phyloP scores from a whole-genome alignment of 495 filamentous ascomycete species.

The Penicillium diatomitis region DNA sequence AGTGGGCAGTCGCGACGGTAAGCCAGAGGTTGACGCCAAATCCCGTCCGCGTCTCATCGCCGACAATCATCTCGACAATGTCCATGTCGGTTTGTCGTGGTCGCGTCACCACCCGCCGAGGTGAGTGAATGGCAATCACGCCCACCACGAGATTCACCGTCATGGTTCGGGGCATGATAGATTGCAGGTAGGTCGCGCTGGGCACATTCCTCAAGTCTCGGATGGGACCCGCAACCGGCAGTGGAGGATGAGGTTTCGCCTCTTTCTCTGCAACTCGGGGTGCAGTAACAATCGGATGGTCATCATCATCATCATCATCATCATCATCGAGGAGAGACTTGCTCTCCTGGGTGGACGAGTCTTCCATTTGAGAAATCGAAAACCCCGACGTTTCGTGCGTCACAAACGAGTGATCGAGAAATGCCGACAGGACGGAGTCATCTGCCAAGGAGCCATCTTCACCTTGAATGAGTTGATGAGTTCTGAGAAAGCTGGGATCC shows the following conservation, averaged over 20 bases:
- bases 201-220: conserved; percentile 64
- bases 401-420: conserved; percentile 66
- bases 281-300: too few relatives aligned
- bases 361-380: conserved; percentile 10
- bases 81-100: conserved; percentile 43
- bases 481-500: conserved; percentile 42
- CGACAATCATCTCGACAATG: conserved; percentile 70
- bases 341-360: conserved; percentile 20
- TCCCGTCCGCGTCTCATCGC: conserved; percentile 75
- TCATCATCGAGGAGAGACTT: conserved; percentile 15
- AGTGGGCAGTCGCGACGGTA: conserved; percentile 13
- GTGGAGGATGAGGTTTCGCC: conserved; percentile 6
- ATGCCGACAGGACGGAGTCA: conserved; percentile 45
- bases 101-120: conserved; percentile 49
- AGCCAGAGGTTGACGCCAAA: conserved; percentile 86
- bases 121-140: conserved; percentile 59
- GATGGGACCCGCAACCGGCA: conserved; percentile 29
- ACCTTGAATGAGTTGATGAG: conserved; percentile 26
- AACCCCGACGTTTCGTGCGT: conserved; percentile 43
- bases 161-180: conserved; percentile 71
- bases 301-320: background rate
- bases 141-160: conserved; percentile 69
- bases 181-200: conserved; percentile 51
- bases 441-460: conserved; percentile 13
- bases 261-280: conserved; percentile 2